A percentile compares a stretch with the other conserved stretches of the same genome.
These are phyloP conservation scores for Linaria vulgaris DNA, from an alignment of 257 asterid species.

Conservation along the genomic window DNA sequence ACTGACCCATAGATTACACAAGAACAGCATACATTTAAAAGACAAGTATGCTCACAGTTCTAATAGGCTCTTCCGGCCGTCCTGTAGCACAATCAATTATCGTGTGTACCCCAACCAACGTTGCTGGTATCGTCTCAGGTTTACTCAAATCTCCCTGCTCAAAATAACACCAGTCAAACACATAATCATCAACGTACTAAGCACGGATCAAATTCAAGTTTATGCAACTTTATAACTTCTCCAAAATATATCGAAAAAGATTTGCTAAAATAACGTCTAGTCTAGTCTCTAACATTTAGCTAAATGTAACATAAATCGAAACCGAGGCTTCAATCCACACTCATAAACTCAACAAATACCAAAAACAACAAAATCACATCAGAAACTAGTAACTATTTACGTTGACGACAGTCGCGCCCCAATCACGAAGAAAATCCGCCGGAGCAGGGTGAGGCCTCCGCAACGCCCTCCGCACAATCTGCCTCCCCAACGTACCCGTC, in stretches of 20 bases:
- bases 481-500: conserved; percentile 95
- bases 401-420: conserved; percentile 99
- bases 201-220: too few relatives aligned
- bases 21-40: conserved; percentile 6
- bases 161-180: conserved; percentile 27
- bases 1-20: conserved; percentile 2
- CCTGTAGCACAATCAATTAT: conserved; percentile 99
- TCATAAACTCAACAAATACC: too few relatives aligned
- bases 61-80: conserved; percentile 96
- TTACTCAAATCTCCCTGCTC: conserved; percentile 94
- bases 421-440: conserved; percentile 96
- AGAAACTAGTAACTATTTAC: conserved; percentile 26
- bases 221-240: too few relatives aligned
- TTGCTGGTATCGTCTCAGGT: conserved; percentile 96
- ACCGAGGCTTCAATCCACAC: too few relatives aligned
- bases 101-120: conserved; percentile 90
- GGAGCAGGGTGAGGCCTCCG: conserved; percentile 98
- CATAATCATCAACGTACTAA: background rate
- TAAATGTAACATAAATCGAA: too few relatives aligned
- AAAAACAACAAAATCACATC: background rate
- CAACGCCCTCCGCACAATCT: conserved; percentile 86
- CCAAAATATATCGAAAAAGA: too few relatives aligned
- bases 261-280: too few relatives aligned
- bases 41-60: conserved; percentile 58
- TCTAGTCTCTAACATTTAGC: too few relatives aligned